Conservation (phyloP, 768 basidiomycete species). For the Mycena vulgaris region DNA sequence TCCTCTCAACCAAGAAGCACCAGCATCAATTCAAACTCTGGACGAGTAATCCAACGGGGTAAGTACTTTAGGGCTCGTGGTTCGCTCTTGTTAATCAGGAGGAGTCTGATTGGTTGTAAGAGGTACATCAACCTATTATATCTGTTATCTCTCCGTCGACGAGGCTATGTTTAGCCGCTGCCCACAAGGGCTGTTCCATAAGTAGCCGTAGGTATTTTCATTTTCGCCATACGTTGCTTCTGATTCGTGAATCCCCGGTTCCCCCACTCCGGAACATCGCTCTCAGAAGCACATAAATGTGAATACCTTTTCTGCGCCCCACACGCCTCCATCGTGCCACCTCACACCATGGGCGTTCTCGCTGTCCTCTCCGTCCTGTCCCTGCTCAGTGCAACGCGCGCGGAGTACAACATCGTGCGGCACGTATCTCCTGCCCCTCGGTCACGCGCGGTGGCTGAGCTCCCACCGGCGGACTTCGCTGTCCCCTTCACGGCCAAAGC, state of each 20-base stretch:
- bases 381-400: slow-evolving; percentile 8
- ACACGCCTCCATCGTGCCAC: not conserved
- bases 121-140: not conserved
- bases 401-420: slow-evolving; percentile 23
- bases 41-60: not conserved
- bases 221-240: slow-evolving; percentile 1
- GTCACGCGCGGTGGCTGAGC: not conserved
- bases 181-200: not conserved
- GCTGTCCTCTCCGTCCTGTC: slow-evolving; percentile 16
- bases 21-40: not conserved
- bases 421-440: slow-evolving; percentile 18
- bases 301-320: not conserved
- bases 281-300: not conserved
- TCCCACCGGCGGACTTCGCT: slow-evolving; percentile 37
- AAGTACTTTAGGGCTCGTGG: not conserved
- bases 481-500: slow-evolving; percentile 31
- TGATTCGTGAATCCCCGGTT: not conserved
- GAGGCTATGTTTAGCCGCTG: slow-evolving; percentile 15
- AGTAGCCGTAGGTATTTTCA: no score
- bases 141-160: not conserved
- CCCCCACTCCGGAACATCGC: not conserved
- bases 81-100: no score
- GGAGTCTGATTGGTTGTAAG: no score
- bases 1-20: not conserved
- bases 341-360: slow-evolving; percentile 28